These are phyloP conservation scores for Cladosporium velox DNA, from an alignment of 2,329 filamentous ascomycete genomes.

Conservation along the genomic window DNA sequence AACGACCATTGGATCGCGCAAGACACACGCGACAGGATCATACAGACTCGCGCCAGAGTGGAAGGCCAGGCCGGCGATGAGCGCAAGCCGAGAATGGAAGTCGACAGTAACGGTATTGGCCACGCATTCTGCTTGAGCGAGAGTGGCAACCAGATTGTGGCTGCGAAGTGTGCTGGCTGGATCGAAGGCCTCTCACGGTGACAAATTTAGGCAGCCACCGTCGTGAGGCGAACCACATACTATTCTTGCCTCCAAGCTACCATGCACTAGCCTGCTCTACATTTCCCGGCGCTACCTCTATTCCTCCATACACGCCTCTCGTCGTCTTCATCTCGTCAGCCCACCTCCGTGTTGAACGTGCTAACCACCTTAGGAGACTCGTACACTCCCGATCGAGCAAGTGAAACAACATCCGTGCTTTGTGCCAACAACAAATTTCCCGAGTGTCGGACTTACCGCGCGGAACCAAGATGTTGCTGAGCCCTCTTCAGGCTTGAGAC, in stretches of 20 bases:
- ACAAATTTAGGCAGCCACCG: not conserved
- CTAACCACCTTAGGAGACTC: not conserved
- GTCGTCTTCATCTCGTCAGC: not conserved
- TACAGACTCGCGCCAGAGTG: constrained; percentile 44
- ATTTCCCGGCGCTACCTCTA: not conserved
- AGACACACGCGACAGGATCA: constrained; percentile 57
- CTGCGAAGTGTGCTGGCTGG: constrained; percentile 53
- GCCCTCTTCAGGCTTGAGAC: not conserved
- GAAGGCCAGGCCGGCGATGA: constrained; percentile 27
- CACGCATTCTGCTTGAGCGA: constrained; percentile 61
- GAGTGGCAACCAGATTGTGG: constrained; percentile 51
- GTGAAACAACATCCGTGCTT: not conserved
- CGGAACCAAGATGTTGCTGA: not conserved
- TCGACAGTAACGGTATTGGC: constrained; percentile 56
- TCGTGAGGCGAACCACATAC: not conserved
- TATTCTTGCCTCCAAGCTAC: not conserved
- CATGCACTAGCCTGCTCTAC: not conserved
- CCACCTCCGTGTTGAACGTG: not conserved
- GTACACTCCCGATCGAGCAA: not conserved
- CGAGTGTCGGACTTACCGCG: not conserved
- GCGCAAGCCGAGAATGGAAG: constrained; percentile 52
- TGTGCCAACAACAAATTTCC: not conserved
- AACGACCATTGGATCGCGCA: constrained; percentile 65
- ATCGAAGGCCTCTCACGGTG: constrained; percentile 30
- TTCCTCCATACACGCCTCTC: constrained; percentile 32